Conservation (phyloP, 805 yeast genomes). For the Nakazawaea wyomingensis region DNA sequence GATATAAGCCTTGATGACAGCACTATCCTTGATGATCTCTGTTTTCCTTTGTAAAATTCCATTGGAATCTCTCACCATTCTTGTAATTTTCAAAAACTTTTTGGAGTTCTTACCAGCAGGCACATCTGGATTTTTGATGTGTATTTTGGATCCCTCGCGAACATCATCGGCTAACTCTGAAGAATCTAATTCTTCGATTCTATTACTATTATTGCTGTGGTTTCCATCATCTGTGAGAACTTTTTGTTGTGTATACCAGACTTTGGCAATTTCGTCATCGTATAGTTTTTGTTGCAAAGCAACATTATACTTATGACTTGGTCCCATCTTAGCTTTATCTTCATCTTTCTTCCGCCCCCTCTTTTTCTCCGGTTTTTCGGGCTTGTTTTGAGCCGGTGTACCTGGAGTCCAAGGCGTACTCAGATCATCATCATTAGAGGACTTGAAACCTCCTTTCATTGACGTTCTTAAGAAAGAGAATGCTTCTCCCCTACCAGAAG, state of each 20-base stretch:
- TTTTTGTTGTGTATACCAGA: slow-evolving; percentile 82
- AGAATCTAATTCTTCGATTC: not conserved
- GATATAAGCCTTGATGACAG: slow-evolving; percentile 80
- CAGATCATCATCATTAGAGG: slow-evolving; percentile 16
- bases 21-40: slow-evolving; percentile 77
- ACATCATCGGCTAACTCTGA: slow-evolving; percentile 9
- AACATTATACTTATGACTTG: slow-evolving; percentile 71
- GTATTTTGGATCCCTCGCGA: slow-evolving; percentile 8
- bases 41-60: slow-evolving; percentile 79
- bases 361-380: slow-evolving; percentile 13
- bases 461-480: slow-evolving; percentile 85
- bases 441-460: slow-evolving; percentile 86
- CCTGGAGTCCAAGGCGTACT: slow-evolving; percentile 15
- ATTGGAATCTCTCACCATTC: slow-evolving; percentile 78
- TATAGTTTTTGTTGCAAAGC: slow-evolving; percentile 86
- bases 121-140: slow-evolving; percentile 14
- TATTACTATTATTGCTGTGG: slow-evolving; percentile 4
- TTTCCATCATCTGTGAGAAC: slow-evolving; percentile 39
- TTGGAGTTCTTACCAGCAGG: slow-evolving; percentile 22
- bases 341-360: slow-evolving; percentile 29
- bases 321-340: slow-evolving; percentile 31
- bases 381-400: slow-evolving; percentile 14
- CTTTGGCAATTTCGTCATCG: slow-evolving; percentile 81
- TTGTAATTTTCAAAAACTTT: slow-evolving; percentile 51
- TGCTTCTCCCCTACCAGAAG: slow-evolving; percentile 86